These are phyloP conservation scores for Plenodomus tracheiphilus DNA, from an alignment of 2,329 filamentous ascomycete genomes.

Conservation along the genomic window DNA sequence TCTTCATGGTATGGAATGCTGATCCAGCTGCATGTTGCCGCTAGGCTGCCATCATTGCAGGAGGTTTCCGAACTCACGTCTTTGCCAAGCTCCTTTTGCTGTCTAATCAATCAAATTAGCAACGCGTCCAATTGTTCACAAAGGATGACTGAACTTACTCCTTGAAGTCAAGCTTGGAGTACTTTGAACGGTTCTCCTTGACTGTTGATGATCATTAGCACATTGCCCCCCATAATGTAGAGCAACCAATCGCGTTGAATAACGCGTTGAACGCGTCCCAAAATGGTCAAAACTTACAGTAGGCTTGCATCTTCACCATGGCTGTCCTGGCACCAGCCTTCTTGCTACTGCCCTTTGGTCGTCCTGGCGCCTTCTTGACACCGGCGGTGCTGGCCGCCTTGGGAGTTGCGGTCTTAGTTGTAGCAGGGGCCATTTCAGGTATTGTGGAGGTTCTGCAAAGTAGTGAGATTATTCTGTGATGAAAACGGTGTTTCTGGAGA, in stretches of 20 bases:
- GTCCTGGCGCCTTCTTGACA: conserved; percentile 30
- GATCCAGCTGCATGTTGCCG: background rate
- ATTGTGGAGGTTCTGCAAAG: background rate
- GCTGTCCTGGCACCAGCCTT: conserved; percentile 30
- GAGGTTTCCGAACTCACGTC: conserved; percentile 24
- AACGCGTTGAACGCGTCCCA: conserved; percentile 12
- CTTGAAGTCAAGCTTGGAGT: conserved; percentile 37
- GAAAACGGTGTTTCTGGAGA: background rate
- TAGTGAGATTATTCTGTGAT: background rate
- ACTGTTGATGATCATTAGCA: conserved; percentile 28
- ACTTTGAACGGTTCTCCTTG: conserved; percentile 41
- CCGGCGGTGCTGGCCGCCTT: conserved; percentile 27
- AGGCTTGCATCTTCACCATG: conserved; percentile 43
- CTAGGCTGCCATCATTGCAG: background rate
- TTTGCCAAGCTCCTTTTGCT: conserved; percentile 43
- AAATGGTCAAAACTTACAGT: conserved; percentile 30
- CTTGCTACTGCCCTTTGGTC: conserved; percentile 21
- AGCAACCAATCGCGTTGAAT: conserved; percentile 20
- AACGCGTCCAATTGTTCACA: background rate
- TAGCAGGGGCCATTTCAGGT: conserved; percentile 30
- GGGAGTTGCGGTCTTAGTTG: conserved; percentile 28
- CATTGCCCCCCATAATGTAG: conserved; percentile 3
- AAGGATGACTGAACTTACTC: conserved; percentile 10
- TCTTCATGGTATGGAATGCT: background rate
- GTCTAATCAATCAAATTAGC: conserved; percentile 1